phyloP scores from a whole-genome alignment of 371 early-diverging fungal species.

The Mucor circinelloides region DNA sequence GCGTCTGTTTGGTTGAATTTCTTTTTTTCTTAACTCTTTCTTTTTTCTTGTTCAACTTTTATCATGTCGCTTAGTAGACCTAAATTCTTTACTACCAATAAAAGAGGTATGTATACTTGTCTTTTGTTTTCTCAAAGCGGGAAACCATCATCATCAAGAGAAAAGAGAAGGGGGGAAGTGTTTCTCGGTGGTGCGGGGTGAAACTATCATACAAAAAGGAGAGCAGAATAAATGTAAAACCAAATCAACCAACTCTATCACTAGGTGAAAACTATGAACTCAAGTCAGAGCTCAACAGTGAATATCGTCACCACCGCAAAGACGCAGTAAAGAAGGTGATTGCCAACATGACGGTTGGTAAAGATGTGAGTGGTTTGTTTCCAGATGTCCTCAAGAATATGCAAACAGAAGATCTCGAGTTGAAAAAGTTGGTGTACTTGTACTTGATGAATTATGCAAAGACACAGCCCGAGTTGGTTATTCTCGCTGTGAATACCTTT shows the following conservation, averaged over 20 bases:
- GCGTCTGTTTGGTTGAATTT: no score
- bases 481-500: constrained; percentile 96
- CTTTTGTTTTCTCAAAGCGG: not conserved
- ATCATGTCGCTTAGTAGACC: constrained; percentile 33
- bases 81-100: constrained; percentile 67
- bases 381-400: constrained; percentile 98
- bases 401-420: constrained; percentile 97
- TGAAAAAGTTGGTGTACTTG: constrained; percentile 94
- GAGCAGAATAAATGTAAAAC: not conserved
- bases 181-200: not conserved
- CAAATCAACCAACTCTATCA: not conserved
- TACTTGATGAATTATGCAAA: constrained; percentile 94
- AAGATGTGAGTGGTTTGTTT: constrained; percentile 83
- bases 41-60: no score
- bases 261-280: constrained; percentile 97
- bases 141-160: not conserved
- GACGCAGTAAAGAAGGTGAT: constrained; percentile 98
- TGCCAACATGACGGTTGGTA: constrained; percentile 90
- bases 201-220: not conserved
- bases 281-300: constrained; percentile 93
- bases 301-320: constrained; percentile 91
- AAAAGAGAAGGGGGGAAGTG: not conserved
- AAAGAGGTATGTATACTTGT: constrained; percentile 50
- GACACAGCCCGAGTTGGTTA: constrained; percentile 95
- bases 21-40: no score